These are phyloP conservation scores for Russula sp. DNA, from an alignment of 768 basidiomycete genomes.

Conservation along the genomic window DNA sequence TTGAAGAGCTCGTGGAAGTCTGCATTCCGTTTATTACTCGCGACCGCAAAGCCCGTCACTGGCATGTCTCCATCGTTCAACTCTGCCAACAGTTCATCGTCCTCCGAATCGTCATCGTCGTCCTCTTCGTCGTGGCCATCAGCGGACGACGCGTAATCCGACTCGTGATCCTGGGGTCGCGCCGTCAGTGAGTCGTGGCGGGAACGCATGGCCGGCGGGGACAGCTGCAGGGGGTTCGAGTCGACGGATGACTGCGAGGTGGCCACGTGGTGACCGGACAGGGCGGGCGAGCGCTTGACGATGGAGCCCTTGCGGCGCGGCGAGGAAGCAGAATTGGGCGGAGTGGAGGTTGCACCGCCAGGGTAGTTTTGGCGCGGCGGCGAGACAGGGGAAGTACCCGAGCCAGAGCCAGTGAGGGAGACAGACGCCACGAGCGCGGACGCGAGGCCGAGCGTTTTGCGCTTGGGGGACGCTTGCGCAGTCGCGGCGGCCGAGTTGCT, in stretches of 20 bases:
- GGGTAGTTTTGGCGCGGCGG: not conserved
- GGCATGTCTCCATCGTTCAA: conserved; percentile 72
- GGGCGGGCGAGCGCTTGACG: conserved; percentile 10
- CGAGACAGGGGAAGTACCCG: conserved; percentile 28
- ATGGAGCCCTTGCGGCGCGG: not conserved
- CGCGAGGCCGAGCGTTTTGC: conserved; percentile 52
- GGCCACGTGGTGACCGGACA: conserved; percentile 10
- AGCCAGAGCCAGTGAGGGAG: conserved; percentile 34
- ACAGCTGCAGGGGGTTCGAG: conserved; percentile 7
- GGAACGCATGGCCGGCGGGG: conserved; percentile 21
- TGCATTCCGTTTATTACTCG: conserved; percentile 86
- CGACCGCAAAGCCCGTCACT: conserved; percentile 95
- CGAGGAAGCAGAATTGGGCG: conserved; percentile 3
- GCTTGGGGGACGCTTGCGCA: conserved; percentile 22
- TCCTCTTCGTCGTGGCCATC: conserved; percentile 25
- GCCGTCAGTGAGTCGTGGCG: conserved; percentile 23
- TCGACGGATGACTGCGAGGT: conserved; percentile 21
- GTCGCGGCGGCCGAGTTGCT: not conserved
- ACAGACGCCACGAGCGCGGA: conserved; percentile 62
- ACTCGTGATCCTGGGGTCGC: conserved; percentile 23
- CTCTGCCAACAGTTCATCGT: conserved; percentile 23
- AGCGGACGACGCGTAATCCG: conserved; percentile 19
- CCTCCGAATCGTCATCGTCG: conserved; percentile 32
- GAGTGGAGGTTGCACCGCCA: not conserved
- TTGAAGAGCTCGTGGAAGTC: conserved; percentile 96